Percentiles rank a stretch among this genome's conserved stretches.
phyloP scores from a whole-genome alignment of 176 grass and related monocot genomes.

The Bromus sterilis region DNA sequence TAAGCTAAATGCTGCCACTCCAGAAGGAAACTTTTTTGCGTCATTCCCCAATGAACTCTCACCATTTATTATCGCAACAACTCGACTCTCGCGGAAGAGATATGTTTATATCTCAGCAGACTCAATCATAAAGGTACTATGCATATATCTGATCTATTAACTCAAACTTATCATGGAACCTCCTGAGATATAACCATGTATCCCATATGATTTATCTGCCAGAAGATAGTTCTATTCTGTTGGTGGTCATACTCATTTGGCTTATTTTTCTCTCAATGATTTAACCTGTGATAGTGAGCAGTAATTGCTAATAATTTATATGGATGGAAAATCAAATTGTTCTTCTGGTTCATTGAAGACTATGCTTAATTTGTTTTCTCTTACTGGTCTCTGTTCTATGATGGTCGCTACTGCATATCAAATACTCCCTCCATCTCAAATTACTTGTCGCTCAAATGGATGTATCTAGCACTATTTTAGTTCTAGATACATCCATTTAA shows the following conservation, averaged over 20 bases:
- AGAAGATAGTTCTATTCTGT: neutral
- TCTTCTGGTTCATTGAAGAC: too few species aligned
- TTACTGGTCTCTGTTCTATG: too few species aligned
- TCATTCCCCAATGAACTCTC: constrained; percentile 45
- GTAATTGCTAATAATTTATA: neutral
- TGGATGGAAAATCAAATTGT: too few species aligned
- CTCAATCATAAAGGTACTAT: constrained; percentile 62
- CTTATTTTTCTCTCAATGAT: neutral
- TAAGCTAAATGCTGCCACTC: constrained; percentile 56
- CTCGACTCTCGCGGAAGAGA: constrained; percentile 43
- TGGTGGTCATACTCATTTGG: neutral
- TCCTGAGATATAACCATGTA: neutral
- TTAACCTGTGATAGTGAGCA: neutral
- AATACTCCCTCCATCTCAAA: too few species aligned
- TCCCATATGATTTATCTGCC: neutral
- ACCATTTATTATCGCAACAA: constrained; percentile 59
- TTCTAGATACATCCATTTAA: too few species aligned
- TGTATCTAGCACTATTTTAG: too few species aligned
- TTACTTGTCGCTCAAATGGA: too few species aligned
- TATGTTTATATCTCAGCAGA: constrained; percentile 57
- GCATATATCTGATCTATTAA: constrained; percentile 11
- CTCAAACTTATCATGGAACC: neutral
- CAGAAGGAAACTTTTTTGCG: constrained; percentile 47
- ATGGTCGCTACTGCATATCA: too few species aligned
- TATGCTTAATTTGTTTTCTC: too few species aligned